Base-by-base conservation (phyloP, 2,329 filamentous ascomycete genomes). In the Sclerotinia borealis region DNA sequence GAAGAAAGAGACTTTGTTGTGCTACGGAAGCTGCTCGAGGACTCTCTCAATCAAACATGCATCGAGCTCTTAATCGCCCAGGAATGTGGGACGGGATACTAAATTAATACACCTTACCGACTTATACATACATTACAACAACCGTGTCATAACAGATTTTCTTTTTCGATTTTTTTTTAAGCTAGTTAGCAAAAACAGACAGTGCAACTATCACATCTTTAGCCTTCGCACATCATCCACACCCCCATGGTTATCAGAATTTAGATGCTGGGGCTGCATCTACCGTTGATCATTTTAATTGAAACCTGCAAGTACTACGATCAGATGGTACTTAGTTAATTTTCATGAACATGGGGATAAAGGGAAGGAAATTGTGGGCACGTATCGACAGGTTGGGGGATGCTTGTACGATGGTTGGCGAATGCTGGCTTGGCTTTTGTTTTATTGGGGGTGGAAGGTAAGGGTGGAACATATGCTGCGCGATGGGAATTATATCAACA, bases 1-100 rank as follows among this genome's bases (percentile, higher is more conserved):
- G 81, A 68, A 79, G 83, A 66, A 90, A 90, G 77, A 83, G 87
- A 69, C 79, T 88, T 43, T 89, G 87, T 77, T 89, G 85, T 76
- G 83, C 85, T 50, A 78, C 83, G 17, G 85, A 88, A 73, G 83
- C 80, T 61, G 77, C 79, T 25, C 78, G 76, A 65, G 75, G 77
- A 47, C 81, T 81, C 70, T 76, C 77, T 66, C 77, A 80, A 65
- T 75, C 79, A 49, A 74, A 77, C 27, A 73, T 81, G 49, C 82
- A 84, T 68, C 77, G 80, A 51, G 79, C 78, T 52, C 75, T 80
- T 37, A 79, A 79, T 49, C 84, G 83, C 41, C 83, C 84, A 45
- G 85, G 86, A 59, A 88, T 89, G 84, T 89, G 87, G 86, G 79
- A 83, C 64, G 84, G 82, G 62, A 85, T 89, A 67, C 77, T 89